These are phyloP conservation scores for Malus sieversii DNA, from an alignment of 306 rosid genomes.

Conservation along the genomic window DNA sequence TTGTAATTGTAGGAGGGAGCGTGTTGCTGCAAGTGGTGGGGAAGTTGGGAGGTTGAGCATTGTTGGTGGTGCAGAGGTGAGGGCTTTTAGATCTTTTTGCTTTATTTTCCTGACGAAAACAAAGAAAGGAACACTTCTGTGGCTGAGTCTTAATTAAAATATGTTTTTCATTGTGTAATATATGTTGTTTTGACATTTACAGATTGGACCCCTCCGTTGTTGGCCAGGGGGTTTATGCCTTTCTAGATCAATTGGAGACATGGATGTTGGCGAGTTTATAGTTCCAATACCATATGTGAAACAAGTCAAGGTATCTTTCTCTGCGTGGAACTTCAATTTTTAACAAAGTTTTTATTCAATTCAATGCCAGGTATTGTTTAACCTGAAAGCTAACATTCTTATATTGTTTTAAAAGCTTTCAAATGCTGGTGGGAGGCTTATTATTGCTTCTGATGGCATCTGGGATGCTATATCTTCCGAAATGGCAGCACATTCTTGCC, in stretches of 20 bases:
- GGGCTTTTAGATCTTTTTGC: background rate
- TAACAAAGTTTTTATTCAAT: background rate
- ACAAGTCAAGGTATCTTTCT: conserved; percentile 74
- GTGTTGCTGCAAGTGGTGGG: conserved; percentile 93
- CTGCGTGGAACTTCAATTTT: background rate
- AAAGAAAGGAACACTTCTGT: background rate
- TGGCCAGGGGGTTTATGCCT: conserved; percentile 99
- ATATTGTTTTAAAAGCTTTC: conserved; percentile 47
- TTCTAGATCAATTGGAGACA: conserved; percentile 93
- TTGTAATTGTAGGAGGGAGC: conserved; percentile 62
- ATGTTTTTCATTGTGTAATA: background rate
- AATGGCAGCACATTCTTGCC: conserved; percentile 76
- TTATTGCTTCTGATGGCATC: conserved; percentile 94
- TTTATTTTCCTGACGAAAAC: background rate
- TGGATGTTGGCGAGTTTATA: conserved; percentile 95
- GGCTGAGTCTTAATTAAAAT: background rate
- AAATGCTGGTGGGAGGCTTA: conserved; percentile 83
- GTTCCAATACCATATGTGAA: conserved; percentile 92
- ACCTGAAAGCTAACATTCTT: conserved; percentile 22
- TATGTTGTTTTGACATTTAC: conserved; percentile 29
- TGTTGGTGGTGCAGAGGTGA: conserved; percentile 88
- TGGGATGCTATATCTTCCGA: conserved; percentile 95
- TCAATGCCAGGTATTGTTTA: background rate
- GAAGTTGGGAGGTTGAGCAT: conserved; percentile 96
- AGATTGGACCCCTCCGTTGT: conserved; percentile 98